Evolutionary conservation across 2,329 filamentous ascomycete genomes (phyloP).

Genomic region (Neophaeococcomyces aloes): DNA sequence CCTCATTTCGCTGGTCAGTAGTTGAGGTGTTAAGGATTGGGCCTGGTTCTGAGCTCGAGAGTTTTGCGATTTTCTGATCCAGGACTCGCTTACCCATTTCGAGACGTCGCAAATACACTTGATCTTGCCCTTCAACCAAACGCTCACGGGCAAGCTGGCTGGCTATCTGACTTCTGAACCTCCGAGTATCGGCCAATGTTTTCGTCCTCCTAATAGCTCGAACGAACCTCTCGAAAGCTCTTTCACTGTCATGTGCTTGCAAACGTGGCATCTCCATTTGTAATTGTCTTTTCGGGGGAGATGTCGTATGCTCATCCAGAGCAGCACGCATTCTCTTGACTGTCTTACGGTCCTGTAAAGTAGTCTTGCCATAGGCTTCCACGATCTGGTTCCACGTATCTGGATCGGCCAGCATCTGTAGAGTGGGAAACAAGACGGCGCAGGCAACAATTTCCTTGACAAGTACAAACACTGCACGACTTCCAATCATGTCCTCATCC

Average conservation of each 20-base stretch:
- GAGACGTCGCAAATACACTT: constrained; percentile 73
- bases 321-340: constrained; percentile 85
- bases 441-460: constrained; percentile 87
- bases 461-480: constrained; percentile 67
- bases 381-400: constrained; percentile 97
- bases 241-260: constrained; percentile 71
- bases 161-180: constrained; percentile 82
- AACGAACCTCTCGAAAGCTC: constrained; percentile 90
- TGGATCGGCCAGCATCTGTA: constrained; percentile 73
- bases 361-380: constrained; percentile 73
- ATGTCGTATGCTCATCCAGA: constrained; percentile 83
- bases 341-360: constrained; percentile 90
- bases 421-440: constrained; percentile 72
- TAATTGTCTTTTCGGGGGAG: constrained; percentile 56
- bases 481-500: constrained; percentile 62
- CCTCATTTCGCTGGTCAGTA: constrained; percentile 26
- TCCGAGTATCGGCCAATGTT: constrained; percentile 82
- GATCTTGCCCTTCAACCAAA: constrained; percentile 66
- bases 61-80: constrained; percentile 75
- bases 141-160: constrained; percentile 84
- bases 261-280: constrained; percentile 67
- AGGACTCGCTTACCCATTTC: constrained; percentile 84
- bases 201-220: constrained; percentile 77
- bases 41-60: constrained; percentile 50
- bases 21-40: constrained; percentile 1